A percentile compares a stretch with the other conserved stretches of the same genome.
phyloP scores from a whole-genome alignment of 441 rosid genomes.

The Eruca vesicaria region DNA sequence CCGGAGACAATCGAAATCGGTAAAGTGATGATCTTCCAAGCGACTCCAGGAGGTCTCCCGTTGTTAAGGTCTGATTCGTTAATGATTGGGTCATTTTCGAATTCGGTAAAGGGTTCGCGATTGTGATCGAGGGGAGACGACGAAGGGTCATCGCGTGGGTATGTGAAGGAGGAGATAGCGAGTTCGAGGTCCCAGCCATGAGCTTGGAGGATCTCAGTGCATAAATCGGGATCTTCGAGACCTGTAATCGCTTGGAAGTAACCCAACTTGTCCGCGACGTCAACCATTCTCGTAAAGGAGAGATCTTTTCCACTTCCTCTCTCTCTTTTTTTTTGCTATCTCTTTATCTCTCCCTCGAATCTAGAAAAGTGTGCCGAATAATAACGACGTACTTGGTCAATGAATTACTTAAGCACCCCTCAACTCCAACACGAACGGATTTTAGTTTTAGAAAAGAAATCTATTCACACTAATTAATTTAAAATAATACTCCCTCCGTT shows the following conservation, averaged over 20 bases:
- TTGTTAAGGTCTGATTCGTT: constrained; percentile 32
- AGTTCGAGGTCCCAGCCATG: constrained; percentile 98
- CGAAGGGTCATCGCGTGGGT: constrained; percentile 26
- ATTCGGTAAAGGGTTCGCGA: background rate
- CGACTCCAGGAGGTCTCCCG: constrained; percentile 51
- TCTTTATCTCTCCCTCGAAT: background rate
- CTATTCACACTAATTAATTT: no score
- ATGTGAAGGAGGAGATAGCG: constrained; percentile 87
- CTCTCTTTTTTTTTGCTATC: no score
- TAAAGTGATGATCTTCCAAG: constrained; percentile 78
- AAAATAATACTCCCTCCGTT: no score
- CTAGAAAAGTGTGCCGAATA: background rate
- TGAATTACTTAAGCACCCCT: no score
- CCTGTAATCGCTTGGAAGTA: constrained; percentile 93
- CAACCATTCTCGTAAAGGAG: constrained; percentile 51
- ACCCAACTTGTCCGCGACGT: constrained; percentile 79
- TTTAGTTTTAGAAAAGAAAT: no score
- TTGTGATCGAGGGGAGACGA: constrained; percentile 14
- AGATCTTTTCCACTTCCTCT: background rate
- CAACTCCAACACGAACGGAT: no score
- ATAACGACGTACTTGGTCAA: background rate
- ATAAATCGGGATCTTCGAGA: constrained; percentile 81
- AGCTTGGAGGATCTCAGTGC: constrained; percentile 94
- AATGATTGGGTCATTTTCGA: constrained; percentile 23
- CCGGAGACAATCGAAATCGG: constrained; percentile 86